phyloP scores from a whole-genome alignment of 164 flowering plant genomes.

The Litsea cubeba region DNA sequence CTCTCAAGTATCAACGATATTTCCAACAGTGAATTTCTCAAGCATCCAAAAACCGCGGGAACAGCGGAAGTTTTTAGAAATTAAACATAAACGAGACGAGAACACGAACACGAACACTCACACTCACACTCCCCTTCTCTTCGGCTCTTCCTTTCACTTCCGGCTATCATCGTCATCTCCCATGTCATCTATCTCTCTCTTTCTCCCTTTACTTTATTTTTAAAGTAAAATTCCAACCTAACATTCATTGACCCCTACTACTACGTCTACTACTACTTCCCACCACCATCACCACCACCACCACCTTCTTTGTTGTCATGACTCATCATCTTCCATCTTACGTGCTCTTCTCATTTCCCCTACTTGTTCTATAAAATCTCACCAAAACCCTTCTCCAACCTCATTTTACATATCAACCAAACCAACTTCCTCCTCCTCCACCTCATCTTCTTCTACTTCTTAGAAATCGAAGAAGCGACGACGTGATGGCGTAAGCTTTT shows the following conservation, averaged over 20 bases:
- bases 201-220: not conserved
- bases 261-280: not conserved
- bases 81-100: not conserved
- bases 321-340: not conserved
- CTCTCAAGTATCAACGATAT: too few relatives aligned
- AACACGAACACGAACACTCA: not conserved
- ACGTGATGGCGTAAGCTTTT: too few relatives aligned
- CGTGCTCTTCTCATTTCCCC: not conserved
- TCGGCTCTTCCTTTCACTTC: not conserved
- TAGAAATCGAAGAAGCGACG: not conserved
- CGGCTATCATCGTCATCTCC: not conserved
- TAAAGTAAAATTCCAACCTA: not conserved
- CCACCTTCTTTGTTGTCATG: not conserved
- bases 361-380: not conserved
- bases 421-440: not conserved
- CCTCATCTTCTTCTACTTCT: not conserved
- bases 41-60: not conserved
- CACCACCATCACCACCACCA: not conserved
- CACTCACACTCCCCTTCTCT: not conserved
- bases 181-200: not conserved
- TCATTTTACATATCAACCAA: not conserved
- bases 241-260: not conserved
- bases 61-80: not conserved
- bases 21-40: too few relatives aligned
- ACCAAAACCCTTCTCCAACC: not conserved